Base-by-base conservation (phyloP, 345 rosid genomes). In the Eucalyptus victrix region DNA sequence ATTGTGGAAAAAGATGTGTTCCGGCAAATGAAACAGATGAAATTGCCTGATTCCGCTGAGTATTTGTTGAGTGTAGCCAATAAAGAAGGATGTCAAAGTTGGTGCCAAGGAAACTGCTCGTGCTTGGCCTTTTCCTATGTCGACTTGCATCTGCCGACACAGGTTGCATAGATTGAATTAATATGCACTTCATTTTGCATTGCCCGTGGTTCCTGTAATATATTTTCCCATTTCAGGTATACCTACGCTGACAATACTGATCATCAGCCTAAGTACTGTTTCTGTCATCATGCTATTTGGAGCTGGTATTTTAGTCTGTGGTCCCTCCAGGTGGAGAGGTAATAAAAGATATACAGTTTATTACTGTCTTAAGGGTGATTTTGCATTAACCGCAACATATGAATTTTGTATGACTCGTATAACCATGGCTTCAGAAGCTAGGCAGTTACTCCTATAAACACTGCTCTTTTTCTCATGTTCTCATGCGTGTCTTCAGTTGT, bases 31-130 rank as follows among this genome's bases (percentile, higher is more conserved):
- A 88, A 60, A 24, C 34, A n/a, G 24, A 30, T 83, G 88, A 90
- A 88, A 18, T 3, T 90, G 89, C 89, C 89, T 4, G 89, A 90
- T 62, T 49, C 23, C 2, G 58, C 89, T 11, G 16, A 72, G 28
- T 87, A 87, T n/a, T 5, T 37, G 17, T 53, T 9, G 10, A 17
- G 19, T 28, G 34, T 49, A 50, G n/a, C 44, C 10, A 7, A 42
- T 44, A 69, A 53, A 9, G 80, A 45, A 8, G 90, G 19, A 12
- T 91, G 92, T n/a, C 49, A n/a, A 86, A 60, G 86, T 51, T 72
- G 87, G 89, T 93, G 94, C 88, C 49, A 88, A 62, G 87, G n/a
- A 87, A 91, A 93, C 49, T 86, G 88, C 80, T 86, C 88, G 15
- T 86, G 90, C 62, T 37, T 24, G 32, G 85, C 86, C 21, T 86